These are phyloP conservation scores for Gautieria morchelliformis DNA, from an alignment of 768 basidiomycete species.

Conservation along the genomic window DNA sequence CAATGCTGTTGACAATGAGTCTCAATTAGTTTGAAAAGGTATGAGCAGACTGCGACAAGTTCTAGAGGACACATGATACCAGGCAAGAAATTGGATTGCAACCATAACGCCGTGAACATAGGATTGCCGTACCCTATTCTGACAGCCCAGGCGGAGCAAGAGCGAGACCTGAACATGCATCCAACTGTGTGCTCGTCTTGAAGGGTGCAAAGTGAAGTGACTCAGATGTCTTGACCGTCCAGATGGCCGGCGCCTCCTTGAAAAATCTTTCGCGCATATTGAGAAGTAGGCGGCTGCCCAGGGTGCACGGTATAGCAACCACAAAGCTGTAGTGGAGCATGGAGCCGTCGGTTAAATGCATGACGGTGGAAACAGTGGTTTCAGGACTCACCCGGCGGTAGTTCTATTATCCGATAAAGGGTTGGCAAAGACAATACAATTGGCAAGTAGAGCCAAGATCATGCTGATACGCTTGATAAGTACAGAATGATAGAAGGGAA, in stretches of 20 bases:
- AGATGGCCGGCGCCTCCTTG: constrained; percentile 22
- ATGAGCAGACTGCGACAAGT: too few relatives aligned
- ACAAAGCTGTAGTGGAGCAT: constrained; percentile 16
- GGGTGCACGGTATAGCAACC: constrained; percentile 46
- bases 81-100: too few relatives aligned
- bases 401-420: background rate
- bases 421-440: background rate
- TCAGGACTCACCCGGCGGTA: background rate
- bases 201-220: too few relatives aligned
- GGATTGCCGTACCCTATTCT: too few relatives aligned
- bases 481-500: background rate
- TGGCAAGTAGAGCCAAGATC: background rate
- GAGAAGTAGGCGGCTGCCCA: constrained; percentile 46
- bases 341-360: background rate
- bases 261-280: constrained; percentile 32
- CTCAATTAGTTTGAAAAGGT: too few relatives aligned
- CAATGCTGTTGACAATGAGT: too few relatives aligned
- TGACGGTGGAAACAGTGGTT: background rate
- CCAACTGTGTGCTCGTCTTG: too few relatives aligned
- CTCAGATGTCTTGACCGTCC: too few relatives aligned
- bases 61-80: too few relatives aligned
- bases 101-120: too few relatives aligned
- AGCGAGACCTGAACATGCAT: too few relatives aligned
- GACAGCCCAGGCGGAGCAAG: too few relatives aligned
- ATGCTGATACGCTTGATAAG: background rate